These are phyloP conservation scores for Kuraishia cidri DNA, from an alignment of 805 yeast genomes.

Conservation along the genomic window DNA sequence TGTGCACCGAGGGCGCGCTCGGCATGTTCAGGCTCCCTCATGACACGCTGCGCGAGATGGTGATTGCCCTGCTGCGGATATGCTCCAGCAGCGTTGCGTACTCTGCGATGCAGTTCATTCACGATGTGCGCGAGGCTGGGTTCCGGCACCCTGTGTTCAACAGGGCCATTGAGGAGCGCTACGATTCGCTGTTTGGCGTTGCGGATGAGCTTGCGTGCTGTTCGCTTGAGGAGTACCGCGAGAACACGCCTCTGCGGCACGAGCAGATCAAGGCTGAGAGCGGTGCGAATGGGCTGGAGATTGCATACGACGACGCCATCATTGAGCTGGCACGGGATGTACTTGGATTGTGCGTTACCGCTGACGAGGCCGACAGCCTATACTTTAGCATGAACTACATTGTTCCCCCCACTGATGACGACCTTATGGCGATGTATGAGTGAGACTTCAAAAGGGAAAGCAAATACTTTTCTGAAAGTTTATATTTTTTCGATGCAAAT, in stretches of 20 bases:
- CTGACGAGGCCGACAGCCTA: constrained; percentile 73
- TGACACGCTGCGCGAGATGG: constrained; percentile 18
- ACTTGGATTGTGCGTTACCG: constrained; percentile 56
- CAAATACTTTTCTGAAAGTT: too few relatives aligned
- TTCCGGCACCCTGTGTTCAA: constrained; percentile 13
- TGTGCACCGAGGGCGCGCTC: constrained; percentile 16
- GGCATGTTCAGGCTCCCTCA: constrained; percentile 14
- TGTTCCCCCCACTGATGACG: too few relatives aligned
- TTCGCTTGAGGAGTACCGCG: constrained; percentile 2
- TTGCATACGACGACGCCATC: constrained; percentile 51
- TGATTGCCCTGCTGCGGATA: constrained; percentile 18
- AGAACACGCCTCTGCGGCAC: not conserved
- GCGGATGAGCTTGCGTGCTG: not conserved
- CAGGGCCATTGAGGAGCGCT: constrained; percentile 10
- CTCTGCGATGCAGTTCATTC: not conserved
- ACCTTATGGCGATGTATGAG: too few relatives aligned
- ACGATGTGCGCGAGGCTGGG: not conserved
- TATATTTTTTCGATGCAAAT: too few relatives aligned
- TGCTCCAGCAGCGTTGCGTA: constrained; percentile 1
- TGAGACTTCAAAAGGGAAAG: too few relatives aligned
- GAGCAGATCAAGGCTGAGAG: constrained; percentile 9
- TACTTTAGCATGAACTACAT: constrained; percentile 41
- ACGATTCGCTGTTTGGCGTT: not conserved
- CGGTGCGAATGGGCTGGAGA: constrained; percentile 49
- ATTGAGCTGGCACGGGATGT: constrained; percentile 66